phyloP scores from a whole-genome alignment of 345 rosid species.

The Citrus glauca region DNA sequence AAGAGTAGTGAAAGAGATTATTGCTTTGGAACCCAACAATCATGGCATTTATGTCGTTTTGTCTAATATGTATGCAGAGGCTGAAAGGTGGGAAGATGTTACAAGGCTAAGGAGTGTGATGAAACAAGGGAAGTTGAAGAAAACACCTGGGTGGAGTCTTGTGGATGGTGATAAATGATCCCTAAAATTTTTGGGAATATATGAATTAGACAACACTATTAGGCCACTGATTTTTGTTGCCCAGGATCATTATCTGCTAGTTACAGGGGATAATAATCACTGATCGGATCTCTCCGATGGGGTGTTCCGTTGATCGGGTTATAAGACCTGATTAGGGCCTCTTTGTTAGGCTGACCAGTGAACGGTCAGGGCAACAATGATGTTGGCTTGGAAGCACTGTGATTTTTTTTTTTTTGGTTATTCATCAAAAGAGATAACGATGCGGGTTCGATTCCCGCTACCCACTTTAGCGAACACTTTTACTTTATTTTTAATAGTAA shows the following conservation, averaged over 20 bases:
- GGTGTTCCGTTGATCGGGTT: too few species aligned
- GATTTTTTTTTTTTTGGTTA: too few species aligned
- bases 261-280: too few species aligned
- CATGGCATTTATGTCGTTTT: constrained; percentile 22
- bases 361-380: too few species aligned
- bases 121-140: constrained; percentile 15
- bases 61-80: constrained; percentile 21
- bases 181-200: not conserved
- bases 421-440: not conserved
- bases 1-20: constrained; percentile 12
- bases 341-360: too few species aligned
- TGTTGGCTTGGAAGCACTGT: too few species aligned
- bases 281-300: too few species aligned
- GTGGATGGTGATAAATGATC: constrained; percentile 9
- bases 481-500: too few species aligned
- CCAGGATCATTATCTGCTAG: not conserved
- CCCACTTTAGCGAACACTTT: too few species aligned
- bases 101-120: constrained; percentile 19
- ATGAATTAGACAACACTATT: not conserved
- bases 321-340: too few species aligned
- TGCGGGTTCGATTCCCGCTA: too few species aligned
- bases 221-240: not conserved
- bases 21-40: constrained; percentile 19
- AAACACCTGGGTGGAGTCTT: constrained; percentile 27
- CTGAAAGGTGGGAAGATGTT: constrained; percentile 17